These are phyloP conservation scores for Annona cherimola DNA, from an alignment of 164 flowering plant species.

Conservation along the genomic window DNA sequence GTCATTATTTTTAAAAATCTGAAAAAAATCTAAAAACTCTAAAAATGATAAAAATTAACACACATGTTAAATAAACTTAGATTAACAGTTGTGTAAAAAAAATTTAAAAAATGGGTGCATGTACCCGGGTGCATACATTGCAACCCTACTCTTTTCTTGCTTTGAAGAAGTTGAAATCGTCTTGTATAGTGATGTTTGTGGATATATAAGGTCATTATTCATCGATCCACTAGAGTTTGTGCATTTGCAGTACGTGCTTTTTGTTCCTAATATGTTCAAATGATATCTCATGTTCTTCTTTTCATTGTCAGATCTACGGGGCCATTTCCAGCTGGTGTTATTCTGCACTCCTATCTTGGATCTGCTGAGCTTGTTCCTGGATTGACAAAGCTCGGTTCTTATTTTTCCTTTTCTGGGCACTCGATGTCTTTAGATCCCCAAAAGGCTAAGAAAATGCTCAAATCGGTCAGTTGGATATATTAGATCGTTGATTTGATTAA, in stretches of 20 bases:
- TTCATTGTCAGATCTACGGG: conserved; percentile 37
- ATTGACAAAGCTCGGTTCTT: conserved; percentile 77
- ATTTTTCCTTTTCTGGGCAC: conserved; percentile 87
- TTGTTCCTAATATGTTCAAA: background rate
- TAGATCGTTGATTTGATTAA: background rate
- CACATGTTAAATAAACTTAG: too few relatives aligned
- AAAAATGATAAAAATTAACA: too few relatives aligned
- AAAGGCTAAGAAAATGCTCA: conserved; percentile 76
- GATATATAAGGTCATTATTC: too few relatives aligned
- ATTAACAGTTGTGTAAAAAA: too few relatives aligned
- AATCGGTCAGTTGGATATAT: conserved; percentile 29
- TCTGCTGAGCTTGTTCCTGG: conserved; percentile 94
- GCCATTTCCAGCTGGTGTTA: conserved; percentile 78
- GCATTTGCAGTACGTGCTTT: background rate
- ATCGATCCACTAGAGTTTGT: too few relatives aligned
- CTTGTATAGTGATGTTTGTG: background rate
- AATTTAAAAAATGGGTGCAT: too few relatives aligned
- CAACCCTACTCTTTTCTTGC: background rate
- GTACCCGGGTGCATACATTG: too few relatives aligned
- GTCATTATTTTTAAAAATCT: too few relatives aligned
- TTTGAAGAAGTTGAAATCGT: background rate
- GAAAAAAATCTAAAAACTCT: too few relatives aligned
- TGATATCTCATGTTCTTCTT: background rate
- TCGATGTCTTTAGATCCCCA: conserved; percentile 55
- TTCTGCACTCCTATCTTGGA: conserved; percentile 86